phyloP scores from a whole-genome alignment of 2,329 filamentous ascomycete species.

The Diplocarpon rosae region DNA sequence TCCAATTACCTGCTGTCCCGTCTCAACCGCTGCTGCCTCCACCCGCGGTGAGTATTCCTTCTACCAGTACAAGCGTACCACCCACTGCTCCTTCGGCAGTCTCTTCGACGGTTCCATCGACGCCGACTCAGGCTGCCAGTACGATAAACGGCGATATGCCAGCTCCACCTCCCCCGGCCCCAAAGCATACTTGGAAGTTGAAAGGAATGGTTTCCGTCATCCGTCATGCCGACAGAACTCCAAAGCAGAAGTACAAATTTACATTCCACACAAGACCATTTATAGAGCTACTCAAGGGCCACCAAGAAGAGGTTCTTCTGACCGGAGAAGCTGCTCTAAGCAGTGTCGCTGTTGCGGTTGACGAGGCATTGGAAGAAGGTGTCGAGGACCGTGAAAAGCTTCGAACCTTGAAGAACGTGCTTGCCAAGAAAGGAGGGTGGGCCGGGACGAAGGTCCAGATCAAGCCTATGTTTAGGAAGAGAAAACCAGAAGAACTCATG shows the following conservation, averaged over 20 bases:
- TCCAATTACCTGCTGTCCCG: constrained; percentile 16
- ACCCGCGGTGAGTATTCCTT: constrained; percentile 14
- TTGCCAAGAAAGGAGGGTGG: constrained; percentile 88
- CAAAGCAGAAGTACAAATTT: constrained; percentile 99
- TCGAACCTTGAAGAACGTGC: constrained; percentile 70
- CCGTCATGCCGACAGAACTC: constrained; percentile 89
- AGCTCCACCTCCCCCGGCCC: constrained; percentile 42
- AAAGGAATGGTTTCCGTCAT: constrained; percentile 97
- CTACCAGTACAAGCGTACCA: constrained; percentile 7
- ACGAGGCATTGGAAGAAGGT: constrained; percentile 64
- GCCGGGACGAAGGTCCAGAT: constrained; percentile 97
- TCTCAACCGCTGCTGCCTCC: constrained; percentile 21
- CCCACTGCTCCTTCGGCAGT: constrained; percentile 16
- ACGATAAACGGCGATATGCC: constrained; percentile 14
- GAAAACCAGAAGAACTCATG: constrained; percentile 51
- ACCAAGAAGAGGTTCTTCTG: constrained; percentile 90
- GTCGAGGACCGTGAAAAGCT: constrained; percentile 82
- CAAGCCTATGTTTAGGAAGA: constrained; percentile 96
- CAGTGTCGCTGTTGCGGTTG: constrained; percentile 82
- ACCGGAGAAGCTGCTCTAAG: constrained; percentile 83
- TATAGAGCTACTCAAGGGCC: constrained; percentile 85
- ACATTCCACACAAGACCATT: constrained; percentile 97
- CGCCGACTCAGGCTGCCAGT: constrained; percentile 9
- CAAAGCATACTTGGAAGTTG: constrained; percentile 93
- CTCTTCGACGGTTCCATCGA: constrained; percentile 17